Conservation (phyloP, 345 rosid genomes). For the Eucalyptus lansdowneana region DNA sequence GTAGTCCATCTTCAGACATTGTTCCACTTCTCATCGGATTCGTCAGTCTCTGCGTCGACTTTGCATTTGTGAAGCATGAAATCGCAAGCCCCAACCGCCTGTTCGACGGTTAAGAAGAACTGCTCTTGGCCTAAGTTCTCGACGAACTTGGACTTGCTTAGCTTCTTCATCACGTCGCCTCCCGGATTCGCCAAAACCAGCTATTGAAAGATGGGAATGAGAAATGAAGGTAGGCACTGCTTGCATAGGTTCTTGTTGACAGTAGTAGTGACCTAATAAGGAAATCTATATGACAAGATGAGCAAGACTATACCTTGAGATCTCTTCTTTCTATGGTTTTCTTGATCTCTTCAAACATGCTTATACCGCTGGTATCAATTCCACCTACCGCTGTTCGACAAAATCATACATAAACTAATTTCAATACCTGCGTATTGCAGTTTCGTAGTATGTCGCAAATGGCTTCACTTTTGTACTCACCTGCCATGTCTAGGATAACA, state of each 20-base stretch:
- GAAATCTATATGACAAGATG: neutral
- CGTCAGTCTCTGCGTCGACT: constrained; percentile 3
- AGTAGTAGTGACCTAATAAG: neutral
- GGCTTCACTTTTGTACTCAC: constrained; percentile 6
- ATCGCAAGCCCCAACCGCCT: constrained; percentile 79
- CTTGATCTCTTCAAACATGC: constrained; percentile 85
- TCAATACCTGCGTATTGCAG: neutral
- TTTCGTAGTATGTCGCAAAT: neutral
- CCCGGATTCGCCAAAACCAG: constrained; percentile 83
- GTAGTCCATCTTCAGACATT: neutral
- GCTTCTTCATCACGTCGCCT: constrained; percentile 85
- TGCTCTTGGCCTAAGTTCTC: constrained; percentile 66
- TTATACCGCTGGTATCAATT: constrained; percentile 91
- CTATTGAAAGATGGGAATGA: constrained; percentile 4
- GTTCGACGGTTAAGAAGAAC: constrained; percentile 77
- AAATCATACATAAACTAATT: neutral
- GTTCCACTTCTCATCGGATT: neutral
- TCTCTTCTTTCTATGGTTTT: constrained; percentile 43
- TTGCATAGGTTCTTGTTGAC: neutral
- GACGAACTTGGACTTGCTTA: constrained; percentile 51
- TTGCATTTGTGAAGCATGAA: constrained; percentile 61
- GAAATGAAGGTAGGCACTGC: neutral
- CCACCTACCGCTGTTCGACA: constrained; percentile 56
- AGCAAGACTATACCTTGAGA: constrained; percentile 28
- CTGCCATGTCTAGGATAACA: constrained; percentile 62